A percentile compares a stretch with the other conserved stretches of the same genome.
Evolutionary conservation across 148 eudicot genomes (phyloP).

Genomic region (Mesembryanthemum crystallinum): DNA sequence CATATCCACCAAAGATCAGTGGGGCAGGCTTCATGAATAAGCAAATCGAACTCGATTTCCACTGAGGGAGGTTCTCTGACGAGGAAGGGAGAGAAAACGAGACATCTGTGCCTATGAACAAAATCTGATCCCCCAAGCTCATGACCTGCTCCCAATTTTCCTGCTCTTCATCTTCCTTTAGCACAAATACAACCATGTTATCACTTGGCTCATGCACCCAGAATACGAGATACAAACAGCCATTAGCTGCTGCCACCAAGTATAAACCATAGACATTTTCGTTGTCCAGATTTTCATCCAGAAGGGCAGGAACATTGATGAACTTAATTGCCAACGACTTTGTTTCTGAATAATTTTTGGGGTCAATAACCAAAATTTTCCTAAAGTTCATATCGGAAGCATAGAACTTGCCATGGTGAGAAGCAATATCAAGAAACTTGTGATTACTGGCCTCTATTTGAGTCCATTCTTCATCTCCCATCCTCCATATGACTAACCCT

Average conservation of each 20-base stretch:
- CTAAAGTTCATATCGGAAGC: background rate
- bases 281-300: too few species aligned
- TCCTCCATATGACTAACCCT: background rate
- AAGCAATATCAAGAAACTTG: background rate
- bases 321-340: too few species aligned
- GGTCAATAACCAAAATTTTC: constrained; percentile 3
- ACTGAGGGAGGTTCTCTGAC: background rate
- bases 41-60: constrained; percentile 2
- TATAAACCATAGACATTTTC: too few species aligned
- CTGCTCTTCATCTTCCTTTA: background rate
- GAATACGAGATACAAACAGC: constrained; percentile 8
- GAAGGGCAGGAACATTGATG: background rate
- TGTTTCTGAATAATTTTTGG: background rate
- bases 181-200: constrained; percentile 1
- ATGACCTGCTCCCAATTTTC: background rate
- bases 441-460: background rate
- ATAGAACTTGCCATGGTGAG: background rate
- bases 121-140: constrained; percentile 8
- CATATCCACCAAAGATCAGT: background rate
- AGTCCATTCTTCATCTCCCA: background rate
- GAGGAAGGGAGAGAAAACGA: background rate
- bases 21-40: constrained; percentile 2
- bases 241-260: constrained; percentile 2
- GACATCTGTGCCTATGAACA: background rate
- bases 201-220: background rate